Conservation (phyloP, 768 basidiomycete species). For the Podaxis sp. region DNA sequence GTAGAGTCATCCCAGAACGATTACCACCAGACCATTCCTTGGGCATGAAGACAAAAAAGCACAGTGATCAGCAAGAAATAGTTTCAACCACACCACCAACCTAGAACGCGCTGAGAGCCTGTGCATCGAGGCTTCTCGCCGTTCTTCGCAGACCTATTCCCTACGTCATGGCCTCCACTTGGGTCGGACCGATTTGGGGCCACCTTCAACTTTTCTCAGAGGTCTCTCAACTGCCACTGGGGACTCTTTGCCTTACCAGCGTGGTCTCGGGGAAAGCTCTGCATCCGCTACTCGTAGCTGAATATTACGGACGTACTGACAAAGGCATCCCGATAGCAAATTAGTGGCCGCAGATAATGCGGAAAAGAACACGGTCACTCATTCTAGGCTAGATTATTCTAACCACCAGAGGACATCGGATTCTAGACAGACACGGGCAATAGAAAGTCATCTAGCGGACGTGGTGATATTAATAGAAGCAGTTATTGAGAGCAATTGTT, state of each 20-base stretch:
- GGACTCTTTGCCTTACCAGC: not conserved
- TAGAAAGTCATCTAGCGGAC: not conserved
- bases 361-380: not conserved
- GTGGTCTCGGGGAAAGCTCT: not conserved
- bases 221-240: not conserved
- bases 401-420: not conserved
- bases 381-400: not conserved
- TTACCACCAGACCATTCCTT: too few species aligned
- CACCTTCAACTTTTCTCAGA: not conserved
- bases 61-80: too few species aligned
- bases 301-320: not conserved
- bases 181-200: not conserved
- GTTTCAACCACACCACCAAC: too few species aligned
- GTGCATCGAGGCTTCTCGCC: not conserved
- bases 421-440: not conserved
- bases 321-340: not conserved
- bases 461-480: not conserved
- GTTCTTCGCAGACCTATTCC: not conserved
- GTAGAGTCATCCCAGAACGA: too few species aligned
- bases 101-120: too few species aligned
- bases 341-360: not conserved
- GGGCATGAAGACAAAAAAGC: too few species aligned
- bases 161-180: not conserved
- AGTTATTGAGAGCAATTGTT: not conserved
- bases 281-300: not conserved